Conservation (phyloP, 352 stramenopile genomes). For the Pythium phragmiticola region DNA sequence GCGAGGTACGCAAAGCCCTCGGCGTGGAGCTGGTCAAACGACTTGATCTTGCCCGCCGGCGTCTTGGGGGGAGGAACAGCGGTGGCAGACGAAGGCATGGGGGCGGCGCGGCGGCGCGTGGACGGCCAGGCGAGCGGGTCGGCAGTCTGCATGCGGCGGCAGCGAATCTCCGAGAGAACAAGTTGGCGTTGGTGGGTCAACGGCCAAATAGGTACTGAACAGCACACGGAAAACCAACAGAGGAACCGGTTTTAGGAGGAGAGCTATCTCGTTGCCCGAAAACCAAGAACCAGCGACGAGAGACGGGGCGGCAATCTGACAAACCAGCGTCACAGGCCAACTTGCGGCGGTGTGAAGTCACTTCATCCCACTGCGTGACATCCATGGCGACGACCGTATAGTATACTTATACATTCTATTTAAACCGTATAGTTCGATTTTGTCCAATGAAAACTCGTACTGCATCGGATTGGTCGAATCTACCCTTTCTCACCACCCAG, state of each 20-base stretch:
- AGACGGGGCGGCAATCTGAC: conserved; percentile 23
- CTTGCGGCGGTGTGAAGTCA: conserved; percentile 24
- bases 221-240: not conserved
- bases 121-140: conserved; percentile 37
- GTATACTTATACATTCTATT: conserved; percentile 6
- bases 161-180: not conserved
- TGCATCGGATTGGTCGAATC: conserved; percentile 14
- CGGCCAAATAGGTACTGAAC: too few relatives aligned
- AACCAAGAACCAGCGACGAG: conserved; percentile 3
- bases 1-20: conserved; percentile 80
- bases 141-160: conserved; percentile 15
- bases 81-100: not conserved
- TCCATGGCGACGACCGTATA: not conserved
- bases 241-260: conserved; percentile 18
- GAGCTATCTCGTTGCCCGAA: not conserved
- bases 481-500: conserved; percentile 5
- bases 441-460: not conserved
- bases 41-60: conserved; percentile 44
- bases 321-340: conserved; percentile 2
- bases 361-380: conserved; percentile 8
- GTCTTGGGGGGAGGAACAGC: conserved; percentile 3
- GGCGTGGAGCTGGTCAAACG: conserved; percentile 74
- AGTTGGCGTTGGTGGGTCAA: not conserved
- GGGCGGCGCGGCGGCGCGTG: conserved; percentile 1
- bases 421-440: conserved; percentile 10